Conservation (phyloP, 2,329 filamentous ascomycete species). For the Torrubiellomyces zombiae region DNA sequence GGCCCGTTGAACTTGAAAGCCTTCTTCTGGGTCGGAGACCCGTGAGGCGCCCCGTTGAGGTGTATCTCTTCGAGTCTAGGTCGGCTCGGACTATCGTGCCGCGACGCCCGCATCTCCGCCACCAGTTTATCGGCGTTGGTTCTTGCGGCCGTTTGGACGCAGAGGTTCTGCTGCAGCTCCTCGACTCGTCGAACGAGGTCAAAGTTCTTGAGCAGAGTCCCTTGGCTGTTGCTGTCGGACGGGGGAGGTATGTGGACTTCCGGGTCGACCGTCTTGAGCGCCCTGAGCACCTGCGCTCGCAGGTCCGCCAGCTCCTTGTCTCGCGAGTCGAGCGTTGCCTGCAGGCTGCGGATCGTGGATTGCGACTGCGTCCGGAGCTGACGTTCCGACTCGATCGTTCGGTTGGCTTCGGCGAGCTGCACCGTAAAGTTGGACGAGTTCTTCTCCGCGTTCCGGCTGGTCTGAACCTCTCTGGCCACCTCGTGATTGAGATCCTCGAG, state of each 20-base stretch:
- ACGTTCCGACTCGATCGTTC: slow-evolving; percentile 77
- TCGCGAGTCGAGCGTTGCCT: slow-evolving; percentile 60
- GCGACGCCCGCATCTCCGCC: slow-evolving; percentile 56
- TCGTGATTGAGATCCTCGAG: slow-evolving; percentile 90
- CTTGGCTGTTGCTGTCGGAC: slow-evolving; percentile 43
- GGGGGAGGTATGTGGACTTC: slow-evolving; percentile 49
- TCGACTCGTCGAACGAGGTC: slow-evolving; percentile 78
- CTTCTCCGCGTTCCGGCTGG: slow-evolving; percentile 80
- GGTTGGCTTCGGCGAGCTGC: slow-evolving; percentile 77
- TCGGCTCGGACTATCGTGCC: slow-evolving; percentile 55
- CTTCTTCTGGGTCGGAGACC: slow-evolving; percentile 58
- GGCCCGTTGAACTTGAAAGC: slow-evolving; percentile 34
- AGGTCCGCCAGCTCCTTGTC: slow-evolving; percentile 70
- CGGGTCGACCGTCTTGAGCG: slow-evolving; percentile 79
- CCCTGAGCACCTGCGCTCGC: slow-evolving; percentile 59
- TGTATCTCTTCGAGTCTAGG: slow-evolving; percentile 77
- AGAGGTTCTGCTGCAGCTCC: slow-evolving; percentile 72
- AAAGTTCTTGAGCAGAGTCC: slow-evolving; percentile 55
- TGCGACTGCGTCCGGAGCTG: slow-evolving; percentile 77
- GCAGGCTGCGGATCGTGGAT: slow-evolving; percentile 65
- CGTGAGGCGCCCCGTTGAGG: slow-evolving; percentile 59
- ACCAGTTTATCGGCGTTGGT: slow-evolving; percentile 71
- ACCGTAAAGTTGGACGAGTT: slow-evolving; percentile 61
- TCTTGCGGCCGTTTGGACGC: slow-evolving; percentile 67
- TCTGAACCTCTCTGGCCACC: slow-evolving; percentile 75